These are phyloP conservation scores for Trichoderma atroviride DNA, from an alignment of 2,329 filamentous ascomycete species.

Conservation along the genomic window DNA sequence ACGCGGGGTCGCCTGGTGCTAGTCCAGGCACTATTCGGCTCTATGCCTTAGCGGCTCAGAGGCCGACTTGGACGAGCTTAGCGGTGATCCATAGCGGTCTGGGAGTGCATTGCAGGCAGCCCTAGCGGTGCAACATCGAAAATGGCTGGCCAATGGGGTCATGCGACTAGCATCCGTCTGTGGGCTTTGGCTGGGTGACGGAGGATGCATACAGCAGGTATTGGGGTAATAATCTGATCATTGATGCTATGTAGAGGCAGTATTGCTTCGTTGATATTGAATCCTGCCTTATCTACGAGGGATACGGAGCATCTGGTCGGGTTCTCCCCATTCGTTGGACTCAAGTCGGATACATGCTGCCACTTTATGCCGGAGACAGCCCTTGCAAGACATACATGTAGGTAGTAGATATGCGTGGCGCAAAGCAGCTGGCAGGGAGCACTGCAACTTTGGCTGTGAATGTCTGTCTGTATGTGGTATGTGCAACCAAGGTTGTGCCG, in stretches of 20 bases:
- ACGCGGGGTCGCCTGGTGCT: conserved; percentile 19
- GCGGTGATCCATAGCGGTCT: not conserved
- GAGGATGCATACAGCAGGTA: not conserved
- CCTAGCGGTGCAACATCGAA: not conserved
- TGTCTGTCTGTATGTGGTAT: not conserved
- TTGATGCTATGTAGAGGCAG: not conserved
- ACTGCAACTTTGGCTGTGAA: not conserved
- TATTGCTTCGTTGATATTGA: not conserved
- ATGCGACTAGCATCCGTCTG: not conserved
- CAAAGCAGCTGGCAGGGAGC: not conserved
- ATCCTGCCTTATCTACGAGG: not conserved
- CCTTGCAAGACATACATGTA: not conserved
- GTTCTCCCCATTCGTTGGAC: not conserved
- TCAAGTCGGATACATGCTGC: not conserved
- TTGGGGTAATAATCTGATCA: not conserved
- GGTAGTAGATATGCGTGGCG: not conserved
- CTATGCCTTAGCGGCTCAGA: conserved; percentile 2
- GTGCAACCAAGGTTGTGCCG: not conserved
- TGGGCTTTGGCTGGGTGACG: not conserved
- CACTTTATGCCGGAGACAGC: not conserved
- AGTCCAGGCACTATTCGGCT: conserved; percentile 8
- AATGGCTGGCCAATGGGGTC: not conserved
- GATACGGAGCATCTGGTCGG: not conserved
- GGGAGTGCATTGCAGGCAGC: not conserved
- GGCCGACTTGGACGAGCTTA: not conserved